Evolutionary conservation across 345 rosid genomes (phyloP).

Genomic region (Gossypium bickii): DNA sequence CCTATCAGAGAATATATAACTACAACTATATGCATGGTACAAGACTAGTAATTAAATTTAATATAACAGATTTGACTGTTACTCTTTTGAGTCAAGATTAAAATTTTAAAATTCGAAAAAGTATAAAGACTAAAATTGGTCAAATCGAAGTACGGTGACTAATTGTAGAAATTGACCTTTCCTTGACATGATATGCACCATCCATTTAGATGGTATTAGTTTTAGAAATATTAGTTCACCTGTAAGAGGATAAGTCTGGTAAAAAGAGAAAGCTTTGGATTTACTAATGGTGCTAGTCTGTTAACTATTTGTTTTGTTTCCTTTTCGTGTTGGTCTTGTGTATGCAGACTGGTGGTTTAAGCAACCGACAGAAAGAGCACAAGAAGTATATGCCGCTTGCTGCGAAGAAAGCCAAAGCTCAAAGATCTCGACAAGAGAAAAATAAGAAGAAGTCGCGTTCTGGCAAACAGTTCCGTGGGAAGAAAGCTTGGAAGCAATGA

Average conservation of each 20-base stretch:
- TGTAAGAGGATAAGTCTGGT: background rate
- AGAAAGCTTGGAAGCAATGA: conserved; percentile 78
- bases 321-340: background rate
- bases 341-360: conserved; percentile 67
- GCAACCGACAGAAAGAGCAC: conserved; percentile 87
- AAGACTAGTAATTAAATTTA: too few relatives aligned
- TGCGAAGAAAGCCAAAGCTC: conserved; percentile 61
- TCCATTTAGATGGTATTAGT: background rate
- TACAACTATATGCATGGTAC: too few relatives aligned
- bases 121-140: too few relatives aligned
- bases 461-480: conserved; percentile 81
- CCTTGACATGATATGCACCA: background rate
- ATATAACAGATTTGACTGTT: too few relatives aligned
- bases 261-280: background rate
- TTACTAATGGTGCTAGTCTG: background rate
- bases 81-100: too few relatives aligned
- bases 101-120: too few relatives aligned
- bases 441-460: conserved; percentile 35
- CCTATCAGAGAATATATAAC: too few relatives aligned
- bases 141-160: too few relatives aligned
- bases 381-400: conserved; percentile 80
- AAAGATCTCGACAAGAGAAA: conserved; percentile 47
- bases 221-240: background rate
- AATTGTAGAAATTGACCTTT: too few relatives aligned
- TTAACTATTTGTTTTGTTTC: background rate